Percentiles rank a stretch among this genome's conserved stretches.
phyloP scores from a whole-genome alignment of 352 stramenopile species.

The Phytopythium sindhum region DNA sequence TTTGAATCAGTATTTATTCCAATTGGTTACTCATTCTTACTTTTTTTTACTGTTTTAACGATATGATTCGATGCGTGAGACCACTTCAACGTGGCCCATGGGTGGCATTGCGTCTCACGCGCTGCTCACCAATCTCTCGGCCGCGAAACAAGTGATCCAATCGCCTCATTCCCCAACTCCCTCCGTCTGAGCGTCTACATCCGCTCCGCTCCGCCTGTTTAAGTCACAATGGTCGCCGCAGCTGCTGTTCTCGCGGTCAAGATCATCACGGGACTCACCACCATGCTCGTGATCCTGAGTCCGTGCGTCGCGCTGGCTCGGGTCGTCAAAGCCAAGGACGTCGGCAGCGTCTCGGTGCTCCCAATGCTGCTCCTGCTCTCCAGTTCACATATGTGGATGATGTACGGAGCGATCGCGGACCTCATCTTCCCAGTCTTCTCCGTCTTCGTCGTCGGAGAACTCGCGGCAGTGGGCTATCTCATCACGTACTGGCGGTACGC shows the following conservation, averaged over 20 bases:
- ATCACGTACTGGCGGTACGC: slow-evolving; percentile 28
- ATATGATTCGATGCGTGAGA: neutral
- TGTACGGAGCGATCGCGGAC: slow-evolving; percentile 8
- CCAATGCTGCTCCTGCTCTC: slow-evolving; percentile 32
- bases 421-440: slow-evolving; percentile 30
- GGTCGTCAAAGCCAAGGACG: slow-evolving; percentile 37
- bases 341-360: slow-evolving; percentile 32
- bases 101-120: neutral
- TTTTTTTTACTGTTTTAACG: neutral
- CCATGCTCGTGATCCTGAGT: slow-evolving; percentile 40
- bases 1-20: neutral
- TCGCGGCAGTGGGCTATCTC: slow-evolving; percentile 24
- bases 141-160: neutral
- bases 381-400: slow-evolving; percentile 33
- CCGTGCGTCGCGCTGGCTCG: slow-evolving; percentile 28
- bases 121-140: neutral
- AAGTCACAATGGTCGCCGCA: slow-evolving; percentile 13
- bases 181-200: too few relatives aligned
- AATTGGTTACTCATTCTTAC: neutral
- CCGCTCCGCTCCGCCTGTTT: neutral
- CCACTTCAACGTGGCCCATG: neutral
- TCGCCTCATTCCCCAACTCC: neutral
- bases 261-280: slow-evolving; percentile 26
- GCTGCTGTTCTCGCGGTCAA: slow-evolving; percentile 22
- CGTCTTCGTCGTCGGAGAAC: slow-evolving; percentile 32